A percentile compares a stretch with the other conserved stretches of the same genome.
Conservation (phyloP, 805 yeast genomes). For the Vanderwaltozyma polyspora region DNA sequence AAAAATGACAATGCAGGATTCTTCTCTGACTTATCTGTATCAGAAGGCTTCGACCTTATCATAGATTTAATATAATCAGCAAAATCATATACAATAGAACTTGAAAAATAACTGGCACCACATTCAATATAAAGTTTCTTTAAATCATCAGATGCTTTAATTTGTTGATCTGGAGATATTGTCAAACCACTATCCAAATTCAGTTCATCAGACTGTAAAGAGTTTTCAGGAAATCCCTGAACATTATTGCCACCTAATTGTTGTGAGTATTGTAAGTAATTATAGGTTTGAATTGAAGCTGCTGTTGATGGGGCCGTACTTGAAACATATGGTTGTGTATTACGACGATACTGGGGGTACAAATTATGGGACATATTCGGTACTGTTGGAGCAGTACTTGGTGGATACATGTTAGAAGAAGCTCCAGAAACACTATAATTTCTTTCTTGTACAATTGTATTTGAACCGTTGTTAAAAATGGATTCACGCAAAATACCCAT, state of each 20-base stretch:
- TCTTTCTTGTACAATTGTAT: neutral
- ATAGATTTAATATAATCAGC: conserved; percentile 26
- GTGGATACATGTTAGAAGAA: neutral
- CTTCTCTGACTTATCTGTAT: conserved; percentile 8
- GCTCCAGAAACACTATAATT: neutral
- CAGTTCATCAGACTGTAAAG: neutral
- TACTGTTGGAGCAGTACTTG: neutral
- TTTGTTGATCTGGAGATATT: conserved; percentile 34
- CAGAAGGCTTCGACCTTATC: conserved; percentile 4
- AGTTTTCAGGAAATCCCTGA: neutral
- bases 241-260: conserved; percentile 1
- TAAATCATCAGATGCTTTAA: conserved; percentile 49
- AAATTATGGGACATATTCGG: neutral
- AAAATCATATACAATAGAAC: conserved; percentile 30
- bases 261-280: conserved; percentile 1
- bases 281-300: neutral
- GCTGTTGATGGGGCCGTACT: neutral
- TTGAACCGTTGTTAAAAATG: neutral
- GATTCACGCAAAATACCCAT: neutral
- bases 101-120: conserved; percentile 48
- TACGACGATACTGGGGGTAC: conserved; percentile 1
- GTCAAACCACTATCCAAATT: conserved; percentile 45
- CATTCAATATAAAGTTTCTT: conserved; percentile 35
- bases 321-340: conserved; percentile 3
- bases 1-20: conserved; percentile 21